Evolutionary conservation across 495 filamentous ascomycete species (phyloP).

Genomic region (Jackrogersella minutella): DNA sequence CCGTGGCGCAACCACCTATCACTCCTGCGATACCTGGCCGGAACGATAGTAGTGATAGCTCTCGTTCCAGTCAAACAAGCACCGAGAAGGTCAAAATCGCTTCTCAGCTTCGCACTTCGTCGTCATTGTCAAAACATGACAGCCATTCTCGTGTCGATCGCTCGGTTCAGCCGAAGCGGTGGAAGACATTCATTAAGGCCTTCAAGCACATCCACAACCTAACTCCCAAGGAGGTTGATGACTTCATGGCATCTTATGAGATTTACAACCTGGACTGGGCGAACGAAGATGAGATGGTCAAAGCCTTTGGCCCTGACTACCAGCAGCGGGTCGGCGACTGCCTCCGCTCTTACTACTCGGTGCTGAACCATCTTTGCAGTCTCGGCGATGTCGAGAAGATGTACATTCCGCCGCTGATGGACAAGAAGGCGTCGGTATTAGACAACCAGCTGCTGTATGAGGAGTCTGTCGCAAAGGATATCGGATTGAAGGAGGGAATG

Average conservation of each 20-base stretch:
- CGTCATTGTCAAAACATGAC: conserved; percentile 30
- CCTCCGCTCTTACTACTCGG: conserved; percentile 67
- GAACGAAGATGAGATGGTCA: conserved; percentile 64
- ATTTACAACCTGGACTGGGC: conserved; percentile 73
- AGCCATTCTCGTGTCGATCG: conserved; percentile 49
- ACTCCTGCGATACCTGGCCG: conserved; percentile 38
- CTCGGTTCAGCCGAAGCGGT: conserved; percentile 61
- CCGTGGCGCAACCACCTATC: conserved; percentile 33
- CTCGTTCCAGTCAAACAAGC: conserved; percentile 42
- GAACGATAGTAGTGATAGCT: conserved; percentile 46
- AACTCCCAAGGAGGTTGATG: conserved; percentile 66
- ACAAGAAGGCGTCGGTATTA: conserved; percentile 61
- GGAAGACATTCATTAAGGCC: conserved; percentile 62
- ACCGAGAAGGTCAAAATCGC: conserved; percentile 40
- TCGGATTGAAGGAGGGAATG: conserved; percentile 60
- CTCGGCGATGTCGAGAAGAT: conserved; percentile 74
- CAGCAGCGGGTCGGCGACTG: conserved; percentile 67
- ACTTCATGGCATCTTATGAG: conserved; percentile 72
- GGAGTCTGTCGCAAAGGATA: conserved; percentile 61
- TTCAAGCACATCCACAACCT: conserved; percentile 66
- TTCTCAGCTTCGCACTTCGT: conserved; percentile 25
- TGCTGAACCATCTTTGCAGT: conserved; percentile 70
- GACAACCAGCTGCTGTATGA: conserved; percentile 67
- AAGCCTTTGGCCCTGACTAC: conserved; percentile 65
- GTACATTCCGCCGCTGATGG: conserved; percentile 72